A percentile compares a stretch with the other conserved stretches of the same genome.
phyloP scores from a whole-genome alignment of 2,329 filamentous ascomycete species.

The Trichoderma afroharzianum region DNA sequence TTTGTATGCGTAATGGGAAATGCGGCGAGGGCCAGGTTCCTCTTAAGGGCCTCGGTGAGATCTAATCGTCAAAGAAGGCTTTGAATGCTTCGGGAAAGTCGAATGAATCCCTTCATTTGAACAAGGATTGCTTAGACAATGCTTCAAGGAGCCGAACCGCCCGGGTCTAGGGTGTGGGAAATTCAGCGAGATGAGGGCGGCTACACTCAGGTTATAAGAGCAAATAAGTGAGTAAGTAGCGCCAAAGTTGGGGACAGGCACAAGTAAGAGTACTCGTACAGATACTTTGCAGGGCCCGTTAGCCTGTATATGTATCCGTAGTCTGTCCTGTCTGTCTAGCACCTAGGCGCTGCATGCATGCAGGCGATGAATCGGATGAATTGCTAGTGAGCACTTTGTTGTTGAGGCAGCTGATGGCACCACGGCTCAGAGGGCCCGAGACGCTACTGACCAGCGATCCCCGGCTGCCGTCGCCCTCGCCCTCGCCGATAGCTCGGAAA shows the following conservation, averaged over 20 bases:
- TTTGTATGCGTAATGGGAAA: not conserved
- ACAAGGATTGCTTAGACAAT: slow-evolving; percentile 12
- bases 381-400: slow-evolving; percentile 2
- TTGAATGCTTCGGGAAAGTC: not conserved
- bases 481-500: slow-evolving; percentile 17
- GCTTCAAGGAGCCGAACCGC: slow-evolving; percentile 4
- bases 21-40: not conserved
- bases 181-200: slow-evolving; percentile 18
- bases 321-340: not conserved
- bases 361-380: slow-evolving; percentile 6
- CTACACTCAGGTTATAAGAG: slow-evolving; percentile 6
- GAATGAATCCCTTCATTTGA: slow-evolving; percentile 12
- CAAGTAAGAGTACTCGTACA: not conserved
- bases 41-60: not conserved
- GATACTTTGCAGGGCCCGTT: not conserved
- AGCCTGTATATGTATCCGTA: not conserved
- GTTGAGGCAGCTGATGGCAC: slow-evolving; percentile 10
- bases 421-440: not conserved
- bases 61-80: not conserved
- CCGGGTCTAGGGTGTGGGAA: slow-evolving; percentile 12
- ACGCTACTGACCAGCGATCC: not conserved
- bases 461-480: slow-evolving; percentile 1
- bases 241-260: not conserved
- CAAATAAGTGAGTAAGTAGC: not conserved
- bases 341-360: not conserved